These are phyloP conservation scores for Suhomyces kilbournensis DNA, from an alignment of 805 yeast genomes.

Conservation along the genomic window DNA sequence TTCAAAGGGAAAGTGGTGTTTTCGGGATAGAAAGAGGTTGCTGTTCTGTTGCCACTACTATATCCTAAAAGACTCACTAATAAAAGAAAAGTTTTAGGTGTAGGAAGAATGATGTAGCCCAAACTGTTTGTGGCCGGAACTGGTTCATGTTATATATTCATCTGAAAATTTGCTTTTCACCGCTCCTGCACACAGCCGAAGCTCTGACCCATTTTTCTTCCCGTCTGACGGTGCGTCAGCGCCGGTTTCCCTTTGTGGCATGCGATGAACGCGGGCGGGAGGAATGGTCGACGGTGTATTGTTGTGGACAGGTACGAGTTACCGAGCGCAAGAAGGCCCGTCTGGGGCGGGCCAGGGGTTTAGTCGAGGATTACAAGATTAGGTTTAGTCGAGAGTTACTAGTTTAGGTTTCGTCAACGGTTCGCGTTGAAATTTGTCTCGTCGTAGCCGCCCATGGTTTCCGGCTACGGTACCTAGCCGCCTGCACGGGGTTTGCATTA, in stretches of 20 bases:
- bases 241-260: conserved; percentile 1
- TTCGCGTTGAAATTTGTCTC: not conserved
- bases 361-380: not conserved
- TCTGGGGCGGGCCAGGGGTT: not conserved
- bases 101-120: not conserved
- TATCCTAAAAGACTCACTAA: not conserved
- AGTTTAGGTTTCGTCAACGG: not conserved
- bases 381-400: not conserved
- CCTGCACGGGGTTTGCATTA: not conserved
- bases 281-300: not conserved
- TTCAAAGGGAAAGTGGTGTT: not conserved
- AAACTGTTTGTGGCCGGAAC: not conserved
- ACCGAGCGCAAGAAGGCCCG: not conserved
- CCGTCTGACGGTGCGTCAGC: conserved; percentile 2
- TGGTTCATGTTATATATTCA: not conserved
- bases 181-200: not conserved
- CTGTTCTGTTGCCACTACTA: not conserved
- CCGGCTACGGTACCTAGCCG: not conserved
- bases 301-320: not conserved
- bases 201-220: not conserved
- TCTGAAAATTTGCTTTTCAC: conserved; percentile 1
- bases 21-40: not conserved
- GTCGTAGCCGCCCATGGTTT: not conserved
- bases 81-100: not conserved
- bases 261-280: not conserved